Percentiles rank a stretch among this genome's conserved stretches.
Conservation (phyloP, 306 rosid genomes). For the Benincasa hispida region DNA sequence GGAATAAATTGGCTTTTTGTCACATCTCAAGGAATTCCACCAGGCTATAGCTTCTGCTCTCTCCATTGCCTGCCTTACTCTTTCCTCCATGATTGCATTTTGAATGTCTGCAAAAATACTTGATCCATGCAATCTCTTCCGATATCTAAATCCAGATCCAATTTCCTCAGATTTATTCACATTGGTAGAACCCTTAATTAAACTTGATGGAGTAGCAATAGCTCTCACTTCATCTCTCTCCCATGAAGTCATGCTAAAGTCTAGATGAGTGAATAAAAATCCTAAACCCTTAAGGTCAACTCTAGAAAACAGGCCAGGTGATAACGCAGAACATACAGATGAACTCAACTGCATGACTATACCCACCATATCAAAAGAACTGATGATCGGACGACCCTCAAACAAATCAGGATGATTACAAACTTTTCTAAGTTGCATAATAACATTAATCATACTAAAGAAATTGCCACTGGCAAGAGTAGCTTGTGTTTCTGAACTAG, state of each 20-base stretch:
- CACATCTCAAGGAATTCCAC: slow-evolving; percentile 96
- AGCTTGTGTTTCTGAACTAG: slow-evolving; percentile 92
- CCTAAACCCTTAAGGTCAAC: slow-evolving; percentile 73
- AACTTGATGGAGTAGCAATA: slow-evolving; percentile 58
- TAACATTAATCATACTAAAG: slow-evolving; percentile 92
- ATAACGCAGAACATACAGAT: slow-evolving; percentile 59
- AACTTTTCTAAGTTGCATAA: slow-evolving; percentile 98
- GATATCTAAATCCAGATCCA: slow-evolving; percentile 39
- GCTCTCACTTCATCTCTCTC: slow-evolving; percentile 80
- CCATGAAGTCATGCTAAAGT: slow-evolving; percentile 82
- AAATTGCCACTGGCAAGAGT: slow-evolving; percentile 89
- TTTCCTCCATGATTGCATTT: slow-evolving; percentile 73
- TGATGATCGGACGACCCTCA: slow-evolving; percentile 97
- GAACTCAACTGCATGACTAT: slow-evolving; percentile 68
- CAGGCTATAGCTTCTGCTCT: slow-evolving; percentile 75
- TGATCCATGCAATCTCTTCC: slow-evolving; percentile 47
- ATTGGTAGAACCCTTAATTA: slow-evolving; percentile 45
- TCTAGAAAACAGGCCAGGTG: slow-evolving; percentile 42
- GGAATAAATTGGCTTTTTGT: slow-evolving; percentile 58
- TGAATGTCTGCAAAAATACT: slow-evolving; percentile 82
- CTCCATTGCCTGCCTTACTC: slow-evolving; percentile 62
- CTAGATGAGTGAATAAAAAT: slow-evolving; percentile 74
- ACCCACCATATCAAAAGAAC: slow-evolving; percentile 86
- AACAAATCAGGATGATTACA: slow-evolving; percentile 98
- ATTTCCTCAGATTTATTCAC: slow-evolving; percentile 34